Percentiles rank a stretch among this genome's conserved stretches.
Conservation (phyloP, 176 grass and related monocot species). For the Carex scoparia region DNA sequence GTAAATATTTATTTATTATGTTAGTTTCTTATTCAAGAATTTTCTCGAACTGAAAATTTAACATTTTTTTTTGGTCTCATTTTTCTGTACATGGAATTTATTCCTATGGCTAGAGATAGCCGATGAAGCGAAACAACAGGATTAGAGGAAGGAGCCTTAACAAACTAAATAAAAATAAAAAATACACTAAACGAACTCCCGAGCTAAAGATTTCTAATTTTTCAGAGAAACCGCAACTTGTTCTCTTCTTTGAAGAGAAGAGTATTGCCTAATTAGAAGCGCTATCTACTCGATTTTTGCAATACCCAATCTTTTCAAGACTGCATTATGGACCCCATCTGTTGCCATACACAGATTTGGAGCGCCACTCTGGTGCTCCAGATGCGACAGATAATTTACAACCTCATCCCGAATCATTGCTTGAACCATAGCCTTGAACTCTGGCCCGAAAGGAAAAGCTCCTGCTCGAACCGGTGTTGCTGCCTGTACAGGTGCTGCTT, state of each 20-base stretch:
- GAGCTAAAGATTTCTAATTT: conserved; percentile 20
- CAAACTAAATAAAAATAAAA: conserved; percentile 1
- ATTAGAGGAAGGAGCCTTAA: background rate
- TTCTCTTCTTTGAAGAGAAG: conserved; percentile 1
- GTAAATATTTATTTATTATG: background rate
- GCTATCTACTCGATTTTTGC: conserved; percentile 76
- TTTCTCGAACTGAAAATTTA: background rate
- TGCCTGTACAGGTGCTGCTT: background rate
- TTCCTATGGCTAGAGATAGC: conserved; percentile 19
- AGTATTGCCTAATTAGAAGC: background rate
- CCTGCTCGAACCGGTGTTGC: background rate
- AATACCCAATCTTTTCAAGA: conserved; percentile 50
- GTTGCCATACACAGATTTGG: conserved; percentile 18
- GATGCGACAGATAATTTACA: conserved; percentile 65
- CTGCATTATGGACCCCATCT: conserved; percentile 34
- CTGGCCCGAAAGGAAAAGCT: conserved; percentile 29
- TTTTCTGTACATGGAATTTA: conserved; percentile 17
- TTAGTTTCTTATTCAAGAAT: background rate
- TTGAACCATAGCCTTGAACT: conserved; percentile 73
- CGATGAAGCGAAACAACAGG: background rate
- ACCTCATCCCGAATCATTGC: conserved; percentile 94
- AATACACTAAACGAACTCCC: background rate
- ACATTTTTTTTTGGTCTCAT: background rate
- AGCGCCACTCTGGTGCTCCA: background rate
- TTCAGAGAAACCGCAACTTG: background rate